These are phyloP conservation scores for Candida manassasensis DNA, from an alignment of 805 yeast genomes.

Conservation along the genomic window DNA sequence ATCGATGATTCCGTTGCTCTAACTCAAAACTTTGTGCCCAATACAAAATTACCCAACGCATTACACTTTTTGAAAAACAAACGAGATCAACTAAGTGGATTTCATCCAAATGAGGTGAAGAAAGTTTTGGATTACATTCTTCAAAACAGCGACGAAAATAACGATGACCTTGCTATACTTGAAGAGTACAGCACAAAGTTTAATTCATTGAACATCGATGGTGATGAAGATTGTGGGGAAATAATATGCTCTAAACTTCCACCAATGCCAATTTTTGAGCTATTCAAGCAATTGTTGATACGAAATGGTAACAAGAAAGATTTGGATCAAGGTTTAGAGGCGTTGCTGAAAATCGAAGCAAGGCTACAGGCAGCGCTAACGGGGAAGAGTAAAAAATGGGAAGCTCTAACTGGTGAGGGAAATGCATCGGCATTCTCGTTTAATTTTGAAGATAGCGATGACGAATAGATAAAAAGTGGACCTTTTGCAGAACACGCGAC, in stretches of 20 bases:
- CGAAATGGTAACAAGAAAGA: conserved; percentile 32
- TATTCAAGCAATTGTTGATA: conserved; percentile 50
- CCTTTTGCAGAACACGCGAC: not conserved
- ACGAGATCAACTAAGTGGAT: conserved; percentile 74
- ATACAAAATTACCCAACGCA: conserved; percentile 53
- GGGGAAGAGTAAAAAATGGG: conserved; percentile 53
- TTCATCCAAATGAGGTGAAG: conserved; percentile 53
- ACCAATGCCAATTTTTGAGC: conserved; percentile 56
- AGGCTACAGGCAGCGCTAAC: conserved; percentile 16
- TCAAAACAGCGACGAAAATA: conserved; percentile 4
- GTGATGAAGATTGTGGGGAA: conserved; percentile 63
- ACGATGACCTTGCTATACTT: conserved; percentile 15
- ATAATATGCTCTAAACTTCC: conserved; percentile 25
- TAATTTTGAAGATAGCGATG: conserved; percentile 26
- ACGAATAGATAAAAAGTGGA: conserved; percentile 10
- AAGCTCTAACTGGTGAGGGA: conserved; percentile 27
- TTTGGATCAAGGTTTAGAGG: conserved; percentile 27
- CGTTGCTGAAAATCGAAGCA: conserved; percentile 30
- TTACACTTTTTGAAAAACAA: conserved; percentile 64
- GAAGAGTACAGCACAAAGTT: conserved; percentile 22
- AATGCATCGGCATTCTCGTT: conserved; percentile 21
- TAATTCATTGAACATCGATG: conserved; percentile 16
- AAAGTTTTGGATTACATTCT: conserved; percentile 21
- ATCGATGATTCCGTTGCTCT: conserved; percentile 77
- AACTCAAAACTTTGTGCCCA: conserved; percentile 85